Evolutionary conservation across 176 grass and related monocot species (phyloP), one percentile per base, ranked within the genome.

Genomic region (Rhynchospora pubera): DNA sequence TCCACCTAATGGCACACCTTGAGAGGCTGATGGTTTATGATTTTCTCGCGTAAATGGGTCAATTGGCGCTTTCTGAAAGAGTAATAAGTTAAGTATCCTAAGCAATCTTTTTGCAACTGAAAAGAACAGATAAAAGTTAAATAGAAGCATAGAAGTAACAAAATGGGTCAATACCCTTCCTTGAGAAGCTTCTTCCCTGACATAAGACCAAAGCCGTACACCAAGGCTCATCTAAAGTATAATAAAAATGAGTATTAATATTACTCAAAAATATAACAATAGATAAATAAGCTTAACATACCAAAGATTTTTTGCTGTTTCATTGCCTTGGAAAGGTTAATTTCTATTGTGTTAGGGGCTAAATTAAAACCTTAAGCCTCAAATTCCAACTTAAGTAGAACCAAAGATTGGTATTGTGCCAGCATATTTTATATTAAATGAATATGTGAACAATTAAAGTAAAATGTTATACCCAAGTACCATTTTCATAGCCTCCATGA

Each of bases 171-270:
- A 89, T 94, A 94, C 95, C 90, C 95, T 94, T 89, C 95, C 95
- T 34, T 97, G 79, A 75, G 95, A 94, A 93, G 95, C 95, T 89
- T 97, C 95, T 88, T 97, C 95, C 73, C 89, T 89, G 30, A 97
- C 91, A 86, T 94, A 97, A 83, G 95, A 94, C 95, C 95, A 97
- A 88, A 97, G 95, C 15, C 95, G 95, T 62, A 97, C 79, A 81
- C 95, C 95, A 88, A 94, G 95, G 82, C 84, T 86, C 87, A 97
- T 91, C 95, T 97, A 72, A 82, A 52, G 66, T 46, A 44, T 75
- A 79, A 80, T 6, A 61, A 19, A 78, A 68, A 1, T 22, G 55
- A 83, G 9, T 46, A 24, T 50, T 22, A 83, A 15, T 13, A 59
- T 63, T 44, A 50, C 74, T 43, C n/a, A 28, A 23, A 22, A 77